Conservation (phyloP, 148 eudicot species). For the Silene conica region DNA sequence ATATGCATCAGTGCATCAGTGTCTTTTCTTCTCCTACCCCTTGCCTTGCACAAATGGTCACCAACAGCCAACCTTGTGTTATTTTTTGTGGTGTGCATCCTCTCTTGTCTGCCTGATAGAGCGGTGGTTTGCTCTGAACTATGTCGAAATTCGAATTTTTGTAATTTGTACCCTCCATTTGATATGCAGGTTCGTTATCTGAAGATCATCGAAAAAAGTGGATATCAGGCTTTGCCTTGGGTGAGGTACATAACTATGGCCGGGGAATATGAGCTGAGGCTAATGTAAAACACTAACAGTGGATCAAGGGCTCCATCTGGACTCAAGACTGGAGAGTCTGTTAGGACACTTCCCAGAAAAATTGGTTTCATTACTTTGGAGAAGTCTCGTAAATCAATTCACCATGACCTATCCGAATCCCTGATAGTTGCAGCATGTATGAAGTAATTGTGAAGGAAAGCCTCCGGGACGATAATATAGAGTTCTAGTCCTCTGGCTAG, state of each 20-base stretch:
- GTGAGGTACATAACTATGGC: constrained; percentile 73
- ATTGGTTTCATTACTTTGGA: not conserved
- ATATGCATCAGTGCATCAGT: not conserved
- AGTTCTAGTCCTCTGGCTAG: constrained; percentile 4
- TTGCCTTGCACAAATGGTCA: not conserved
- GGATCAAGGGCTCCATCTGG: constrained; percentile 1
- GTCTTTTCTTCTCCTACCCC: not conserved
- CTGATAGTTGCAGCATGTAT: constrained; percentile 8
- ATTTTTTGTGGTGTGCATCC: not conserved
- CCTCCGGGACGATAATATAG: not conserved
- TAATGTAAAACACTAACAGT: constrained; percentile 20
- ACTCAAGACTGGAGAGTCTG: not conserved
- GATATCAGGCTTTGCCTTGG: constrained; percentile 67
- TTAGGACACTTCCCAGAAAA: not conserved
- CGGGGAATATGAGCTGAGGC: constrained; percentile 61
- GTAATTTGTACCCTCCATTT: not conserved
- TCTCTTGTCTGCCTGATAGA: not conserved
- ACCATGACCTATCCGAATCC: constrained; percentile 1
- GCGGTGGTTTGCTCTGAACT: not conserved
- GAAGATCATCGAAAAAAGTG: constrained; percentile 65
- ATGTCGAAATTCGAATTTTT: not conserved
- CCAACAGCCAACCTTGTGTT: not conserved
- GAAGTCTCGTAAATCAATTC: not conserved
- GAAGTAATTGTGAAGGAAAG: constrained; percentile 11
- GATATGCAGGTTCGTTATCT: constrained; percentile 56